A percentile compares a stretch with the other conserved stretches of the same genome.
These are phyloP conservation scores for Russula compacta DNA, from an alignment of 768 basidiomycete species.

Conservation along the genomic window DNA sequence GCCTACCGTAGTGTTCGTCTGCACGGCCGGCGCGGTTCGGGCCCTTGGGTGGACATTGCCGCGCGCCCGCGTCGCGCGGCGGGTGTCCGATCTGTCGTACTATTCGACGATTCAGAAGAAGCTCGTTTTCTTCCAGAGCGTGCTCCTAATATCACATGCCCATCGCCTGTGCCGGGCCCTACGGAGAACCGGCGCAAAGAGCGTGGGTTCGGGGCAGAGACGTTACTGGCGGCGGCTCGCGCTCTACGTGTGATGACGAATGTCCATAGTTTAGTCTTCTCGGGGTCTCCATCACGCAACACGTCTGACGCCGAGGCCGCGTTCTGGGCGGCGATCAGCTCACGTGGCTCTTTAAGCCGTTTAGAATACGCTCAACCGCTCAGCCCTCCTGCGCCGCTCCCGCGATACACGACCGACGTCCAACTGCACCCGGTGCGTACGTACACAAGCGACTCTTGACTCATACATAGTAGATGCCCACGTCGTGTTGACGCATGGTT, in stretches of 20 bases:
- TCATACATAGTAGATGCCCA: not conserved
- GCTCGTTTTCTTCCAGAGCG: no score
- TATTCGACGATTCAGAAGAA: constrained; percentile 1
- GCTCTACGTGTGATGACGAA: constrained; percentile 5
- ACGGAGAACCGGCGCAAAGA: not conserved
- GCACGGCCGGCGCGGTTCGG: not conserved
- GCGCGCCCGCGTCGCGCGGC: not conserved
- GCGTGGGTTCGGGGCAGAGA: not conserved
- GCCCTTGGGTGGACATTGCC: constrained; percentile 4
- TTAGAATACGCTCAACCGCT: not conserved
- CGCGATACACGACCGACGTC: not conserved
- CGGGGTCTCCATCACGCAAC: not conserved
- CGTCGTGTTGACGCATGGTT: not conserved
- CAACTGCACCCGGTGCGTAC: not conserved
- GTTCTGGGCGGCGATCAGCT: not conserved
- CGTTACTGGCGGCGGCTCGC: not conserved
- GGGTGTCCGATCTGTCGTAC: constrained; percentile 1
- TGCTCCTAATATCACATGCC: no score
- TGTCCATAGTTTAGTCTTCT: not conserved
- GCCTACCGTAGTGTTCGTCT: constrained; percentile 6
- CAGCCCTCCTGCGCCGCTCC: not conserved
- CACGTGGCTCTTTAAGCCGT: not conserved
- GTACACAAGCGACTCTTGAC: no score
- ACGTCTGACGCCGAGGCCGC: not conserved
- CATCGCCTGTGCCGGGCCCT: not conserved